These are phyloP conservation scores for Beauveria brongniartii DNA, from an alignment of 2,329 filamentous ascomycete species.

Conservation along the genomic window DNA sequence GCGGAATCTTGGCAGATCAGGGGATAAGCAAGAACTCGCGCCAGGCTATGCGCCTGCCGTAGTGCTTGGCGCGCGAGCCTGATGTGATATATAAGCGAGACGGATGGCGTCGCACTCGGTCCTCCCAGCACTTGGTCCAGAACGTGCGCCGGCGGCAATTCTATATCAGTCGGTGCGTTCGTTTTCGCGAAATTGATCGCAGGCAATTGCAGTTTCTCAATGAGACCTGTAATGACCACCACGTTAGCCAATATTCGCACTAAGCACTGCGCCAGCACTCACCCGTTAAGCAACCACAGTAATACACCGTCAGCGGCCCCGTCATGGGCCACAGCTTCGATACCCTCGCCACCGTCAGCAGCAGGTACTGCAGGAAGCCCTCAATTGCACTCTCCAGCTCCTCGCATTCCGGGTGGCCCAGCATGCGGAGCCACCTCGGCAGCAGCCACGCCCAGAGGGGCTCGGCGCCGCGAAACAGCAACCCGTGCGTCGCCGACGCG, in stretches of 20 bases:
- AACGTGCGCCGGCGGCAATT: constrained; percentile 32
- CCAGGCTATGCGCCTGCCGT: constrained; percentile 36
- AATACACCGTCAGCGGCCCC: constrained; percentile 36
- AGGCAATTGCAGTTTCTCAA: constrained; percentile 28
- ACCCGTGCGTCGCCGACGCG: constrained; percentile 29
- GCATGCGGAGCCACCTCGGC: constrained; percentile 47
- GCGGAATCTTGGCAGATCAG: constrained; percentile 26
- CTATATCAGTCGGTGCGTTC: constrained; percentile 21
- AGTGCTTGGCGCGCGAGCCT: constrained; percentile 34
- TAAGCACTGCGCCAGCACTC: constrained; percentile 16
- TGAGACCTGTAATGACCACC: constrained; percentile 18
- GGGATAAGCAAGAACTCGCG: constrained; percentile 35
- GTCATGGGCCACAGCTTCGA: constrained; percentile 41
- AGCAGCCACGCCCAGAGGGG: constrained; percentile 60
- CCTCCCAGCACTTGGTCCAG: constrained; percentile 27
- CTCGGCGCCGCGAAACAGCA: constrained; percentile 47
- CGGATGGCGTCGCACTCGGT: constrained; percentile 7
- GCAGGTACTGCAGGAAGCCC: constrained; percentile 41
- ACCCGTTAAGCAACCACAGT: constrained; percentile 41
- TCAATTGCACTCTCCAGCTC: constrained; percentile 44
- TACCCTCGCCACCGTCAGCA: constrained; percentile 35
- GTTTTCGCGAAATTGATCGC: constrained; percentile 19
- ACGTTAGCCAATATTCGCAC: constrained; percentile 12
- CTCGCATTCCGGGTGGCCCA: constrained; percentile 43
- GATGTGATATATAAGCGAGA: constrained; percentile 32